phyloP scores from a whole-genome alignment of 257 asterid genomes.

The Ehretia macrophylla region DNA sequence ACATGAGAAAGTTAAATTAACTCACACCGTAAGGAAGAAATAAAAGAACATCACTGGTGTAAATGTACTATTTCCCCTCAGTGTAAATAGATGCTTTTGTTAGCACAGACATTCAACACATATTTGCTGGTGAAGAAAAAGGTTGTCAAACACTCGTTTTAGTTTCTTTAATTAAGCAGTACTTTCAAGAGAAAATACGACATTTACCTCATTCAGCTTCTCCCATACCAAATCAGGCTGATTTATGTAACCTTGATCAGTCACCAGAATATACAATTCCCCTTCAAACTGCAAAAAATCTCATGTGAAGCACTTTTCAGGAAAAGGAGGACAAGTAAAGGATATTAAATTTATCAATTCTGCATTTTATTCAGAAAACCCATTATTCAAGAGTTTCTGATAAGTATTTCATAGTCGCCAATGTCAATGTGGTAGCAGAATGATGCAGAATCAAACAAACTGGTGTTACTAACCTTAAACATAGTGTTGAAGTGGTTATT shows the following conservation, averaged over 20 bases:
- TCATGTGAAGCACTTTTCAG: conserved; percentile 14
- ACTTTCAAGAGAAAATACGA: neutral
- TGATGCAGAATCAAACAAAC: neutral
- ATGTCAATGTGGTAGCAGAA: no score
- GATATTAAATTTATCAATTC: no score
- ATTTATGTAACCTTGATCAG: conserved; percentile 86
- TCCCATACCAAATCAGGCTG: conserved; percentile 98
- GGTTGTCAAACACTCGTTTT: neutral
- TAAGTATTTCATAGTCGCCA: no score
- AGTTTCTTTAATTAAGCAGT: neutral
- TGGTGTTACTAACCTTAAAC: conserved; percentile 70
- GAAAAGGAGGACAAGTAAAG: no score
- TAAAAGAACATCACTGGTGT: neutral
- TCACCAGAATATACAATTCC: conserved; percentile 80
- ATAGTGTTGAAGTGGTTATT: conserved; percentile 97
- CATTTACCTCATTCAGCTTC: conserved; percentile 86
- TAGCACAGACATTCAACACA: neutral
- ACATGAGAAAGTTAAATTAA: neutral
- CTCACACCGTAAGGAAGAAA: no score
- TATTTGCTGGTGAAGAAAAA: neutral
- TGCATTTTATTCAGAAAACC: no score
- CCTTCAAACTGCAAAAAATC: conserved; percentile 80
- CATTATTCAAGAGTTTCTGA: no score
- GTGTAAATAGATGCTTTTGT: neutral
- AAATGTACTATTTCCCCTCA: neutral